Percentiles rank a stretch among this genome's conserved stretches.
Conservation (phyloP, 768 basidiomycete species). For the Tricholoma saponaceum region DNA sequence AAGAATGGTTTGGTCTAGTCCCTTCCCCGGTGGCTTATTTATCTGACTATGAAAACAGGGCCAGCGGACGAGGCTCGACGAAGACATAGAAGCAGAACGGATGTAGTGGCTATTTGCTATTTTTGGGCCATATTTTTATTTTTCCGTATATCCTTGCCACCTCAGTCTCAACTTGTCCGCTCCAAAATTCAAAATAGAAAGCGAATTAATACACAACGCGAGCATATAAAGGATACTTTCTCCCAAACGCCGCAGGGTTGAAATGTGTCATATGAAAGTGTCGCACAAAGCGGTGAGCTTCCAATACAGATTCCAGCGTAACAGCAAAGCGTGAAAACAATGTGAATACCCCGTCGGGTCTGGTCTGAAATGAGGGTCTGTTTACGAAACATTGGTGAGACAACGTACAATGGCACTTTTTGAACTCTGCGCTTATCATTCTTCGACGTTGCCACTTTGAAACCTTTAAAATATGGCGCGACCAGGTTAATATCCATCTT, state of each 20-base stretch:
- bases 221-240: constrained; percentile 11
- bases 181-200: not conserved
- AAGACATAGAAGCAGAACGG: constrained; percentile 62
- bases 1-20: constrained; percentile 45
- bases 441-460: constrained; percentile 34
- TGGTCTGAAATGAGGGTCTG: constrained; percentile 10
- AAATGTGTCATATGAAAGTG: constrained; percentile 51
- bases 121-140: constrained; percentile 18
- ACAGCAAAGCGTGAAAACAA: constrained; percentile 52
- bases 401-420: constrained; percentile 47
- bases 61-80: constrained; percentile 59
- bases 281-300: constrained; percentile 68
- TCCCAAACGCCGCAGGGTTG: constrained; percentile 2
- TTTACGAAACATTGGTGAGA: not conserved
- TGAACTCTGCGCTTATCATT: constrained; percentile 41
- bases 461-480: constrained; percentile 36
- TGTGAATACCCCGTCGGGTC: constrained; percentile 36
- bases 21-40: constrained; percentile 4
- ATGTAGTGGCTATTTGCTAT: constrained; percentile 44
- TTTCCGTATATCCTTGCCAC: constrained; percentile 14
- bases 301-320: constrained; percentile 50
- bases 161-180: constrained; percentile 1
- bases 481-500: constrained; percentile 33
- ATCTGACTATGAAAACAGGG: constrained; percentile 31
- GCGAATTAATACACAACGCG: constrained; percentile 17